Base-by-base conservation (phyloP, 768 basidiomycete genomes). In the Tremella yokohamensis region DNA sequence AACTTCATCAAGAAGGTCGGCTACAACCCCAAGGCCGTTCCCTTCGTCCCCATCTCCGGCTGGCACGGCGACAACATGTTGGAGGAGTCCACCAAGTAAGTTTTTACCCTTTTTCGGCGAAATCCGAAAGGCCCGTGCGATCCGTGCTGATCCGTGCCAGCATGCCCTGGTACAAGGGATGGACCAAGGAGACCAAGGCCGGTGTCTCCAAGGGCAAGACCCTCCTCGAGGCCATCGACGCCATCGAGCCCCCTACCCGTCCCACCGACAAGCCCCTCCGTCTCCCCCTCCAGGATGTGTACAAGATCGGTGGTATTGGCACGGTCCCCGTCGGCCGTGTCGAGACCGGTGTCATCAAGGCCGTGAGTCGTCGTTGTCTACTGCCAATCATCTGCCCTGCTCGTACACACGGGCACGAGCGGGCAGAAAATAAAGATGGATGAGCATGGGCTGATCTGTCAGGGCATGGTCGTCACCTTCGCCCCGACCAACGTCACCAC, bases 61-160 rank as follows among this genome's bases (percentile, higher is more conserved):
- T 99, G 96, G 96, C 93, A 98, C 84, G 96, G 96, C 77, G 96
- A 99, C 86, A 99, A 99, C 88, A 99, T 99, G 94, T 83, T 99
- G 83, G 94, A 98, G 84, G 90, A 93, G 81, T 96, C 96, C 68
- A 1, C 78, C 81, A 99, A 98, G 90, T 90, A 77, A 50, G 87
- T 78, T 15, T 39, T 57, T 38, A 20, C 45, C 54, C 8, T 18
- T 29, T 56, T 26, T 16, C 26, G 20, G 20, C 13, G 38, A 52
- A 26, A 3, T 34, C n/a, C 22, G 51, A 6, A 6, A 34, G 29
- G 29, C 29, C 29, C 29, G 29, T 34, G 29, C 22, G 19, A 6
- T 44, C 18, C 38, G n/a, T 25, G 38, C 54, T 56, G 44, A 56
- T 26, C 16, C 18, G 58, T 62, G 61, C n/a, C 69, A 92, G 89